Evolutionary conservation across 2,329 filamentous ascomycete genomes (phyloP).

Genomic region (Pseudopyrenochaeta lycopersici): DNA sequence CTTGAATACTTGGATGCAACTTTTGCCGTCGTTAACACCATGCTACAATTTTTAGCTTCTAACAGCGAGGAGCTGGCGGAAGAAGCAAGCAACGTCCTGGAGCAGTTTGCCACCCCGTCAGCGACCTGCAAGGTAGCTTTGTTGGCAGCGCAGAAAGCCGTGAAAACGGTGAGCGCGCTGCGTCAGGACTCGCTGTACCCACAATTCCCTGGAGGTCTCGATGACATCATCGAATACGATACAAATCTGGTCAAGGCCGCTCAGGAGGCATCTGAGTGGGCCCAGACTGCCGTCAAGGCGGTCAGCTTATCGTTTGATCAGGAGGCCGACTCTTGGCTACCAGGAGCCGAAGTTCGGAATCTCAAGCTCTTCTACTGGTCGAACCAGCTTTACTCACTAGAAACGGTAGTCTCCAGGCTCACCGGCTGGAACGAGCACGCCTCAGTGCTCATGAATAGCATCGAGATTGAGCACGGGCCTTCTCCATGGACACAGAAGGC

Average conservation of each 20-base stretch:
- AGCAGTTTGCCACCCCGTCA: constrained; percentile 24
- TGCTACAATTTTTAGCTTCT: constrained; percentile 8
- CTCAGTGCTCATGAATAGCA: constrained; percentile 54
- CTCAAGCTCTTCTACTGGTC: constrained; percentile 8
- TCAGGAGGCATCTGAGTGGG: constrained; percentile 19
- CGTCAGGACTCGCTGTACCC: constrained; percentile 40
- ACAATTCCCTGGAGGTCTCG: constrained; percentile 26
- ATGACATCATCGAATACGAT: constrained; percentile 31
- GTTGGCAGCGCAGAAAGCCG: constrained; percentile 28
- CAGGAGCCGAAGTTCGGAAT: constrained; percentile 5
- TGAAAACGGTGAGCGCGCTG: constrained; percentile 31
- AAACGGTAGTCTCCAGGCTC: not conserved
- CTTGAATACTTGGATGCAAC: constrained; percentile 29
- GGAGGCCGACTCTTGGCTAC: not conserved
- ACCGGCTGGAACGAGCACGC: constrained; percentile 67
- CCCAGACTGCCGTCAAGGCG: not conserved
- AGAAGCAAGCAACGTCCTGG: constrained; percentile 54
- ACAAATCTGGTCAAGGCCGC: constrained; percentile 24
- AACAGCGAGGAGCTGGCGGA: constrained; percentile 7
- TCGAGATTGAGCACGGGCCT: constrained; percentile 72
- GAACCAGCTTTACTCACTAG: no score
- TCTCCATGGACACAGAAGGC: constrained; percentile 87
- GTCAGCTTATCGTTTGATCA: constrained; percentile 15
- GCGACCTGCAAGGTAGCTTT: constrained; percentile 23
- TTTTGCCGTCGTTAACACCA: constrained; percentile 23